These are phyloP conservation scores for Talaromyces stipitatus DNA, from an alignment of 495 filamentous ascomycete species.

Conservation along the genomic window DNA sequence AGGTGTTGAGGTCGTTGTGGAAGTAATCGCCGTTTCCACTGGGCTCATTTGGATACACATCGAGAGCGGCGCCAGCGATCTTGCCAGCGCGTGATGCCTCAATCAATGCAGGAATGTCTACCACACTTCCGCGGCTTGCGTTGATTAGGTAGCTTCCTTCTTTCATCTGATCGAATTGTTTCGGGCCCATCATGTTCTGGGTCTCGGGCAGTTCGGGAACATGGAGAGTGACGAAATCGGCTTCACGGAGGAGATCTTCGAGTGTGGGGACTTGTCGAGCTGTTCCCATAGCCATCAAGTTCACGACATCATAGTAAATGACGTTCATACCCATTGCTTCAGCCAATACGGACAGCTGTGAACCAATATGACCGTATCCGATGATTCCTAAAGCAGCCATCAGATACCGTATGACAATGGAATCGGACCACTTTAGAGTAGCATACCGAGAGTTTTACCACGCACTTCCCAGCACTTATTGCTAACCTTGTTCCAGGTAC, in stretches of 20 bases:
- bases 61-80: conserved; percentile 87
- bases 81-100: conserved; percentile 82
- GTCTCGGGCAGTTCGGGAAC: conserved; percentile 93
- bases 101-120: conserved; percentile 90
- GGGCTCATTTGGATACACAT: conserved; percentile 94
- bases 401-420: conserved; percentile 1
- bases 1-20: conserved; percentile 71
- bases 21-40: conserved; percentile 94
- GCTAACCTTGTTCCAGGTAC: conserved; percentile 98
- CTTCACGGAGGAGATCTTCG: conserved; percentile 61
- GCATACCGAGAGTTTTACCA: conserved; percentile 85
- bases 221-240: conserved; percentile 91
- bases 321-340: conserved; percentile 98
- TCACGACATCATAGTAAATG: conserved; percentile 89
- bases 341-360: conserved; percentile 89
- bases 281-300: conserved; percentile 87
- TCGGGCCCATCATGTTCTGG: conserved; percentile 72
- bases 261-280: conserved; percentile 74
- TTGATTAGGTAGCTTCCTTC: conserved; percentile 91
- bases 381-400: conserved; percentile 57
- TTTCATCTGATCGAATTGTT: conserved; percentile 84
- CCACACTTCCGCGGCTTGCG: conserved; percentile 84
- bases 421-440: background rate
- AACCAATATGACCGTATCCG: conserved; percentile 96
- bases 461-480: conserved; percentile 95